Evolutionary conservation across 2,329 filamentous ascomycete genomes (phyloP).

Genomic region (Penicillium sp.): DNA sequence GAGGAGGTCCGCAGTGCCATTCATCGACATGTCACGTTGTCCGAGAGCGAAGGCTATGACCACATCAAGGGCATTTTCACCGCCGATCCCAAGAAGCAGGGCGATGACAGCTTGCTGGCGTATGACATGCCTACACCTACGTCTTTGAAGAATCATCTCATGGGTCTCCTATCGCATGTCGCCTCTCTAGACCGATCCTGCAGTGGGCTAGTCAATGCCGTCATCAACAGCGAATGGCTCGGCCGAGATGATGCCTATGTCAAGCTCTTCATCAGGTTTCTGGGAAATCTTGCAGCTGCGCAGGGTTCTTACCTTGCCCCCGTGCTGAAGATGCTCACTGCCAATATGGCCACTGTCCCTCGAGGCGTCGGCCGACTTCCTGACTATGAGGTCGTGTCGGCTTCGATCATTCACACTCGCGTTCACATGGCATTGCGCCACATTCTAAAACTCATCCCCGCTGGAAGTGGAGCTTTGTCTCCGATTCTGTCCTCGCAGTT

Average conservation of each 20-base stretch:
- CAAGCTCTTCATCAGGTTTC: conserved; percentile 56
- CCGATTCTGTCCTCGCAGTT: conserved; percentile 69
- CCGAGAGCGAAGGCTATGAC: conserved; percentile 60
- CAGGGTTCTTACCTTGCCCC: conserved; percentile 75
- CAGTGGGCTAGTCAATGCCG: conserved; percentile 58
- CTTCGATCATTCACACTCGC: conserved; percentile 67
- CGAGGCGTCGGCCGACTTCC: conserved; percentile 56
- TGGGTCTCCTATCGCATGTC: conserved; percentile 60
- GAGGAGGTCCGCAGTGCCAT: conserved; percentile 63
- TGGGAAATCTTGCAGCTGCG: conserved; percentile 71
- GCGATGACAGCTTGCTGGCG: conserved; percentile 33
- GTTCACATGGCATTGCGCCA: conserved; percentile 76
- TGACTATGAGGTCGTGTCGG: conserved; percentile 59
- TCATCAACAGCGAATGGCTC: conserved; percentile 62
- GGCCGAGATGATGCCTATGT: conserved; percentile 62
- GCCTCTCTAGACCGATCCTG: conserved; percentile 58
- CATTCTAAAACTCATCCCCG: conserved; percentile 77
- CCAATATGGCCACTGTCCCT: conserved; percentile 68
- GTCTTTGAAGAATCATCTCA: conserved; percentile 58
- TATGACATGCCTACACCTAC: conserved; percentile 53
- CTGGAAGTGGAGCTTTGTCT: conserved; percentile 70
- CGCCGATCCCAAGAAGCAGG: conserved; percentile 45
- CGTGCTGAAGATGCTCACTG: conserved; percentile 78
- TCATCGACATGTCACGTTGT: conserved; percentile 52
- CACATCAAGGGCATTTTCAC: conserved; percentile 56